Percentiles rank a stretch among this genome's conserved stretches.
phyloP scores from a whole-genome alignment of 2,329 filamentous ascomycete genomes.

The Furcasterigmium sp. region DNA sequence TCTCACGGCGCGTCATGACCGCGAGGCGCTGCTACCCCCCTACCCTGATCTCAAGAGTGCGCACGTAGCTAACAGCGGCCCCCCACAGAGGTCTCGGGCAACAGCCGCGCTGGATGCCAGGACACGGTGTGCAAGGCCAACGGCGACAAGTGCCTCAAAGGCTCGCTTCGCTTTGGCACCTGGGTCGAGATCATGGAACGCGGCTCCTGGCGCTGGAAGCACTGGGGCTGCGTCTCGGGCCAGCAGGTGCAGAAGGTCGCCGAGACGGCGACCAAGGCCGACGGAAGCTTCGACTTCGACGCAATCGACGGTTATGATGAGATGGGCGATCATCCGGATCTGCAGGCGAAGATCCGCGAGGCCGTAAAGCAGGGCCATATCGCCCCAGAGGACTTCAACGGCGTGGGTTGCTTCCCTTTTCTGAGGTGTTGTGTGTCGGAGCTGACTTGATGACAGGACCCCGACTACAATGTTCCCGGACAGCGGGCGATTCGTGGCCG shows the following conservation, averaged over 20 bases:
- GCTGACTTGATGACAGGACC: constrained; percentile 48
- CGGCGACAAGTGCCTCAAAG: constrained; percentile 69
- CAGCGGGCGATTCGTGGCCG: constrained; percentile 55
- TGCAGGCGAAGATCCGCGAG: constrained; percentile 67
- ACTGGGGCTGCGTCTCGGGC: constrained; percentile 92
- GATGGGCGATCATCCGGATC: constrained; percentile 50
- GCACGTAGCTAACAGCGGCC: too few species aligned
- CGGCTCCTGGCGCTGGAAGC: constrained; percentile 71
- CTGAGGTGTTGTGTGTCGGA: too few species aligned
- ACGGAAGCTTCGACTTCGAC: constrained; percentile 52
- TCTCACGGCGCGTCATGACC: too few species aligned
- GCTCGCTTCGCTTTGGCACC: constrained; percentile 69
- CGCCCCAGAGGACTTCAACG: constrained; percentile 80
- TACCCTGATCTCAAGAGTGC: too few species aligned
- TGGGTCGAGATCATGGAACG: constrained; percentile 61
- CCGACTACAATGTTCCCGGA: constrained; percentile 67
- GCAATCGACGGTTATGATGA: constrained; percentile 79
- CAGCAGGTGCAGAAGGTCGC: constrained; percentile 63
- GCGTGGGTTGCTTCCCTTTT: constrained; percentile 51
- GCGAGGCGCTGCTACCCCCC: too few species aligned
- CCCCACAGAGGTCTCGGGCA: constrained; percentile 62
- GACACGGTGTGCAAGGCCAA: constrained; percentile 68
- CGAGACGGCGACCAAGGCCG: constrained; percentile 38
- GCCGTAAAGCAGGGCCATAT: constrained; percentile 76
- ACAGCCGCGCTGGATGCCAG: constrained; percentile 69